These are phyloP conservation scores for Incumbomyces delicatus DNA, from an alignment of 2,329 filamentous ascomycete genomes.

Conservation along the genomic window DNA sequence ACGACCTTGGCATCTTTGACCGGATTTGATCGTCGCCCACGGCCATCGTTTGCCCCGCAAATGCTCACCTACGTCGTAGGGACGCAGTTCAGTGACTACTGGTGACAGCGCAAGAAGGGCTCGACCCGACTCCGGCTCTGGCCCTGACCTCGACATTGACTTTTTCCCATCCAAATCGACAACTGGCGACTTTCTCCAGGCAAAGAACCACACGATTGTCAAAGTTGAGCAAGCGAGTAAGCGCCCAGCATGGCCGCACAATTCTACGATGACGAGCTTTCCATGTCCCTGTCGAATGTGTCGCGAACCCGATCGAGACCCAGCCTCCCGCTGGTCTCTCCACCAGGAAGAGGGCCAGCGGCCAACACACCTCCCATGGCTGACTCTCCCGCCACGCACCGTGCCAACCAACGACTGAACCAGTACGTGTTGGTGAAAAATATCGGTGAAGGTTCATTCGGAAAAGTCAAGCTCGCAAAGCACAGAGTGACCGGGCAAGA, in stretches of 20 bases:
- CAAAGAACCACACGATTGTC: neutral
- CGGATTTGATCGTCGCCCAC: neutral
- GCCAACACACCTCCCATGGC: slow-evolving; percentile 17
- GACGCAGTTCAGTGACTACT: slow-evolving; percentile 15
- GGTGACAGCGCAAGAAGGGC: slow-evolving; percentile 9
- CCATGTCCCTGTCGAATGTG: slow-evolving; percentile 26
- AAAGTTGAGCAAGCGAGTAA: neutral
- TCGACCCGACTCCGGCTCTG: too few relatives aligned
- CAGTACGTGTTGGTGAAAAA: slow-evolving; percentile 87
- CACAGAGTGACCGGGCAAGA: slow-evolving; percentile 88
- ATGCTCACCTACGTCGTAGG: slow-evolving; percentile 8
- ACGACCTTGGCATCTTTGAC: too few relatives aligned
- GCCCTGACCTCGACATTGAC: too few relatives aligned
- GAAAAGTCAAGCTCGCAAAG: slow-evolving; percentile 94
- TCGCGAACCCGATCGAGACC: slow-evolving; percentile 18
- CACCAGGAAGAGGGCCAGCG: slow-evolving; percentile 10
- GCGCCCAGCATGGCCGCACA: slow-evolving; percentile 25
- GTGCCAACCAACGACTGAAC: slow-evolving; percentile 72
- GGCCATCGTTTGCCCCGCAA: neutral
- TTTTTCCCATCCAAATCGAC: neutral
- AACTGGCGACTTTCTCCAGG: neutral
- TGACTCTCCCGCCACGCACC: slow-evolving; percentile 38
- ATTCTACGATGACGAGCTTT: slow-evolving; percentile 30
- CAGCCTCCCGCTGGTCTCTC: slow-evolving; percentile 19
- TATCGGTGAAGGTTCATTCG: slow-evolving; percentile 92